These are phyloP conservation scores for Trichoderma sp. DNA, from an alignment of 2,329 filamentous ascomycete genomes.

Conservation along the genomic window DNA sequence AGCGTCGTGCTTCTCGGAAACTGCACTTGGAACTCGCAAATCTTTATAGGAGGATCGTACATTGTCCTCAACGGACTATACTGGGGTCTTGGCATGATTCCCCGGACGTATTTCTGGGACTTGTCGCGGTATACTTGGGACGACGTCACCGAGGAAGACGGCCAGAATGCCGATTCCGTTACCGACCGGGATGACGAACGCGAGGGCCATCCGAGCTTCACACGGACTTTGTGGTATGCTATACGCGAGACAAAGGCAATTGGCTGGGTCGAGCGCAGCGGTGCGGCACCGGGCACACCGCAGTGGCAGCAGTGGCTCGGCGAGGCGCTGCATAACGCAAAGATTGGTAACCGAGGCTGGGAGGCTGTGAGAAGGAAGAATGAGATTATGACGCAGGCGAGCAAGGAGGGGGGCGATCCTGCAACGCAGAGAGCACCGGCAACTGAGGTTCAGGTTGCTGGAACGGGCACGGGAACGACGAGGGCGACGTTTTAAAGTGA, in stretches of 20 bases:
- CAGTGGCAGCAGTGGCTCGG: constrained; percentile 55
- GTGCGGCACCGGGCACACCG: constrained; percentile 50
- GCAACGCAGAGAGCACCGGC: constrained; percentile 33
- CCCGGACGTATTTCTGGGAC: constrained; percentile 54
- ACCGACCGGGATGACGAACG: constrained; percentile 32
- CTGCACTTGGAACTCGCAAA: constrained; percentile 59
- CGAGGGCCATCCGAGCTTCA: constrained; percentile 49
- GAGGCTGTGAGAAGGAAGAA: constrained; percentile 49
- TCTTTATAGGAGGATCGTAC: constrained; percentile 56
- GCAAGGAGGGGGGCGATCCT: constrained; percentile 25
- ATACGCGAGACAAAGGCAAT: constrained; percentile 52
- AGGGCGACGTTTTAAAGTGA: constrained; percentile 26
- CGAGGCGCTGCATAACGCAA: constrained; percentile 44
- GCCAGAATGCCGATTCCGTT: constrained; percentile 34
- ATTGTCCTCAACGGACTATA: constrained; percentile 59
- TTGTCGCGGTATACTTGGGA: constrained; percentile 48
- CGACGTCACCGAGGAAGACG: constrained; percentile 42
- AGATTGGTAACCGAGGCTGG: constrained; percentile 37
- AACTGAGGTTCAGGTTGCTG: constrained; percentile 25
- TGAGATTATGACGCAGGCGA: constrained; percentile 41
- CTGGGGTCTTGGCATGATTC: constrained; percentile 53
- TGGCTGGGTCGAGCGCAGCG: constrained; percentile 51
- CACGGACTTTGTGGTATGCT: constrained; percentile 57
- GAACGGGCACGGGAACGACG: background rate
- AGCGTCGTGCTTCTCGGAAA: constrained; percentile 61